Conservation (phyloP, 148 eudicot genomes). For the Talinum fruticosum region DNA sequence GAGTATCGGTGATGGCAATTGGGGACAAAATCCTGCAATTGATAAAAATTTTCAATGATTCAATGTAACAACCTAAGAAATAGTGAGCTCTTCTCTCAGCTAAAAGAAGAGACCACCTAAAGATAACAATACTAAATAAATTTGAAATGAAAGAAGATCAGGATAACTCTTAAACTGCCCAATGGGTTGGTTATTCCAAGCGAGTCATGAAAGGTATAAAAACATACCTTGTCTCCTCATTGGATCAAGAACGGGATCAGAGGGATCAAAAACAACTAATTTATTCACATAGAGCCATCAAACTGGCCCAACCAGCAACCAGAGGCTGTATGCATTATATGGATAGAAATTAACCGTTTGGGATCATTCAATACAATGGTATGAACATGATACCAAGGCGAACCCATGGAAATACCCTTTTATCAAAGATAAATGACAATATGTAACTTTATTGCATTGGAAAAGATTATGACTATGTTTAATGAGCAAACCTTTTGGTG, state of each 20-base stretch:
- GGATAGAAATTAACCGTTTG: background rate
- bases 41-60: no score
- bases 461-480: no score
- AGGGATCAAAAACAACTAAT: slow-evolving; percentile 3
- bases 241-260: slow-evolving; percentile 1
- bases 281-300: background rate
- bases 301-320: background rate
- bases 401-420: background rate
- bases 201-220: background rate
- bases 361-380: slow-evolving; percentile 1
- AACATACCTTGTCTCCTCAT: background rate
- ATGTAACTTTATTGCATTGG: no score
- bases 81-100: no score
- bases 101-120: background rate
- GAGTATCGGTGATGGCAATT: no score
- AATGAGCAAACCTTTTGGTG: no score
- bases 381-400: background rate
- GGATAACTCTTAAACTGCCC: background rate
- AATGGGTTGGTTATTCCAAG: no score
- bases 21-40: no score
- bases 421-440: no score
- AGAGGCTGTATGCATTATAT: background rate
- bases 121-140: no score
- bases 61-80: no score
- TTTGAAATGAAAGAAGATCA: no score